A percentile compares a stretch with the other conserved stretches of the same genome.
These are phyloP conservation scores for Xanthoceras sorbifolium DNA, from an alignment of 345 rosid genomes.

Conservation along the genomic window DNA sequence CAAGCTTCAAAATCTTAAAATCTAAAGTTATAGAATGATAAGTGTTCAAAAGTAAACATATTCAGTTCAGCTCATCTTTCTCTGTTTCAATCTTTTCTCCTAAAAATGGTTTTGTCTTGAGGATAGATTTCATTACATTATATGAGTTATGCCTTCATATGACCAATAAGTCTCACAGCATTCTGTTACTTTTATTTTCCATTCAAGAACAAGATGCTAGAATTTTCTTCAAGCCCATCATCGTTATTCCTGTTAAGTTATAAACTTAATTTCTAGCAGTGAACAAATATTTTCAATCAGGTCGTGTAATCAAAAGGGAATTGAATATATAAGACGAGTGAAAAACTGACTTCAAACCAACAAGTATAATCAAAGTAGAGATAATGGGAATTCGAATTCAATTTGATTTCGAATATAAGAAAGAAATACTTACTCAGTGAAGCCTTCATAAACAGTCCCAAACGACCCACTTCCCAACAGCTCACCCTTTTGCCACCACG, in stretches of 20 bases:
- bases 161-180: too few species aligned
- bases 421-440: conserved; percentile 58
- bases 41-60: neutral
- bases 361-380: too few species aligned
- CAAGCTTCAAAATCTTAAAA: neutral
- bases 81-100: neutral
- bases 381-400: too few species aligned
- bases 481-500: conserved; percentile 70
- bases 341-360: too few species aligned
- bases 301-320: neutral
- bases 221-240: neutral
- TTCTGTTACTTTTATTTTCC: neutral
- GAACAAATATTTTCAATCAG: neutral
- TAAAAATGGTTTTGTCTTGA: neutral
- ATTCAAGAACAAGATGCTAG: neutral
- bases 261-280: neutral
- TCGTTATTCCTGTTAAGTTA: neutral
- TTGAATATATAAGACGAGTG: neutral
- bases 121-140: too few species aligned
- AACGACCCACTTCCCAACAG: conserved; percentile 85
- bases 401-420: neutral
- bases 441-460: conserved; percentile 83
- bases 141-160: too few species aligned
- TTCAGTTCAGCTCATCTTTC: neutral
- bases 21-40: neutral